Conservation (phyloP, 2,329 filamentous ascomycete genomes). For the Capronia coronata region DNA sequence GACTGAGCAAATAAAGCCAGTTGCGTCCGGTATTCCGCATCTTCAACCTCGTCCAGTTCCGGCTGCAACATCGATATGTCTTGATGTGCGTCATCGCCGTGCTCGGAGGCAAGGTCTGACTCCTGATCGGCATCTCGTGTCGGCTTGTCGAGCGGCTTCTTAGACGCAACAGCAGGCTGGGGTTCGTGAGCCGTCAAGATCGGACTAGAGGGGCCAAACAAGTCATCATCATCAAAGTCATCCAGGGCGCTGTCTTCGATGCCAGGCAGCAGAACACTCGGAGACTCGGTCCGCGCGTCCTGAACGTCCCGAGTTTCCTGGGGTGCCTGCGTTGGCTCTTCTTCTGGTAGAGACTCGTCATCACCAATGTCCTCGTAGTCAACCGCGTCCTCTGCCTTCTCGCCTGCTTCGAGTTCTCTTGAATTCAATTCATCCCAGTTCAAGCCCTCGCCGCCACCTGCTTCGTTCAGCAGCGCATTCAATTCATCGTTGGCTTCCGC, state of each 20-base stretch:
- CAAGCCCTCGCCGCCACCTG: constrained; percentile 21
- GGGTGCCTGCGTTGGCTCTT: constrained; percentile 32
- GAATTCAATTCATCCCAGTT: constrained; percentile 26
- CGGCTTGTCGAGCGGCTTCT: constrained; percentile 16
- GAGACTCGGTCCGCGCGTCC: constrained; percentile 16
- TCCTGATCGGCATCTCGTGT: constrained; percentile 18
- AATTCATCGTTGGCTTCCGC: constrained; percentile 23
- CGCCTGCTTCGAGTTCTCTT: constrained; percentile 43
- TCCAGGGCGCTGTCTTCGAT: constrained; percentile 53
- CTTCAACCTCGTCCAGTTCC: constrained; percentile 19
- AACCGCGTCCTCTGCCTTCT: constrained; percentile 86
- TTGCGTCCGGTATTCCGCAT: constrained; percentile 40
- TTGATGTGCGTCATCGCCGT: constrained; percentile 18
- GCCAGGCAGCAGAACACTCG: constrained; percentile 20
- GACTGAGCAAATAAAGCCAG: constrained; percentile 44
- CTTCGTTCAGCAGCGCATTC: constrained; percentile 34
- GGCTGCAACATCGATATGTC: constrained; percentile 21
- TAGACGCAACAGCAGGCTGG: constrained; percentile 4
- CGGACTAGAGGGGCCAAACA: constrained; percentile 24
- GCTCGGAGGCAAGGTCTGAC: constrained; percentile 20
- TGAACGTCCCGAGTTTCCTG: constrained; percentile 6
- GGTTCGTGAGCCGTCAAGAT: constrained; percentile 12
- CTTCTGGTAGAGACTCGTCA: constrained; percentile 78
- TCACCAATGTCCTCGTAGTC: constrained; percentile 90
- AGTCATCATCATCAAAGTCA: constrained; percentile 40